Evolutionary conservation across 495 filamentous ascomycete species (phyloP).

Genomic region (Penicillium diatomitis): DNA sequence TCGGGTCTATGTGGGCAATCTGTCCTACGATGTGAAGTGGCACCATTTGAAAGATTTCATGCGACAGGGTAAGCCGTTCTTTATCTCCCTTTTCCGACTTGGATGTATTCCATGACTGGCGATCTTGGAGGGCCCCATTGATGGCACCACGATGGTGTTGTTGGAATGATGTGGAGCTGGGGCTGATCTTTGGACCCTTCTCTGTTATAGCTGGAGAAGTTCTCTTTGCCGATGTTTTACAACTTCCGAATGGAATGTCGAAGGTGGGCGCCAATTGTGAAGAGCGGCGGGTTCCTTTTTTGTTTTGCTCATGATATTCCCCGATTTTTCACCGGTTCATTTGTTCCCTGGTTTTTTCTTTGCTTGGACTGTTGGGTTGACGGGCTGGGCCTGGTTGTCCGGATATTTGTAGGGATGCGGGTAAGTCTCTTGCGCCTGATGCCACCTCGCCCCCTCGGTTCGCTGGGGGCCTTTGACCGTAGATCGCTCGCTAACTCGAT

Average conservation of each 20-base stretch:
- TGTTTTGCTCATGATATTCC: slow-evolving; percentile 7
- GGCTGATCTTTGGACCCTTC: slow-evolving; percentile 23
- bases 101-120: no score
- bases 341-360: slow-evolving; percentile 48
- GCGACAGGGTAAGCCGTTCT: slow-evolving; percentile 73
- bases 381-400: slow-evolving; percentile 89
- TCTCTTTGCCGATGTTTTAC: slow-evolving; percentile 97
- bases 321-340: slow-evolving; percentile 39
- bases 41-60: slow-evolving; percentile 99
- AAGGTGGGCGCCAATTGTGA: slow-evolving; percentile 97
- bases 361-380: slow-evolving; percentile 98
- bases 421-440: slow-evolving; percentile 46
- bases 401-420: slow-evolving; percentile 98
- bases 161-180: not conserved
- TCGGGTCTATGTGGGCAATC: slow-evolving; percentile 97
- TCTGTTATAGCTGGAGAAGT: slow-evolving; percentile 82
- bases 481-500: slow-evolving; percentile 17
- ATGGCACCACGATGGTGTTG: slow-evolving; percentile 5
- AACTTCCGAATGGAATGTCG: slow-evolving; percentile 99
- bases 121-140: no score
- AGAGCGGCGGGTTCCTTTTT: slow-evolving; percentile 76
- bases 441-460: not conserved
- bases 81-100: not conserved
- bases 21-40: slow-evolving; percentile 99
- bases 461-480: no score